Conservation (phyloP, 23 red algal species). For the Cyanidiococcus yangmingshanensis region DNA sequence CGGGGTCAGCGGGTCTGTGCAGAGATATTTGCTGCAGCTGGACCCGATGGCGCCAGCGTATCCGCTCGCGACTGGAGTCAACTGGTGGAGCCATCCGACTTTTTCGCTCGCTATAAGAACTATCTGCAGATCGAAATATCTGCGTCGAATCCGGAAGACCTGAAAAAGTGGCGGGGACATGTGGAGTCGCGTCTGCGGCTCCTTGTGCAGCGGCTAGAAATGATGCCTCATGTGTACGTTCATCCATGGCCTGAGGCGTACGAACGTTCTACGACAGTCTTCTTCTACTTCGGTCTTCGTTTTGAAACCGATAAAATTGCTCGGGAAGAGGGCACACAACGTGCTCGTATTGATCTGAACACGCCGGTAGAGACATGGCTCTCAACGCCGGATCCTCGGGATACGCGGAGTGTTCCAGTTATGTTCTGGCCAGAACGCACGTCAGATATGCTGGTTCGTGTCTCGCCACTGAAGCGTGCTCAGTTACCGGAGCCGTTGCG, state of each 20-base stretch:
- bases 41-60: not conserved
- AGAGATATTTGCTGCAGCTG: slow-evolving; percentile 26
- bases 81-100: slow-evolving; percentile 66
- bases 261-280: slow-evolving; percentile 24
- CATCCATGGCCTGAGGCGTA: slow-evolving; percentile 62
- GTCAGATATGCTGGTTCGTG: slow-evolving; percentile 20
- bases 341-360: slow-evolving; percentile 2
- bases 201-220: slow-evolving; percentile 64
- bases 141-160: slow-evolving; percentile 46
- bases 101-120: slow-evolving; percentile 57
- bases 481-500: slow-evolving; percentile 1
- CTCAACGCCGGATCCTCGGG: not conserved
- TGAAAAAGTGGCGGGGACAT: slow-evolving; percentile 78
- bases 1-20: slow-evolving; percentile 44
- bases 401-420: slow-evolving; percentile 9
- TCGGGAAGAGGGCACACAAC: slow-evolving; percentile 4
- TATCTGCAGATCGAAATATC: slow-evolving; percentile 78
- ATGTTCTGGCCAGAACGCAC: slow-evolving; percentile 27
- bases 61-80: slow-evolving; percentile 34
- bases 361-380: slow-evolving; percentile 9
- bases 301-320: slow-evolving; percentile 21
- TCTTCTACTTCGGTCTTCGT: slow-evolving; percentile 61
- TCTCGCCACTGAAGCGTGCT: not conserved
- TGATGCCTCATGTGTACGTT: slow-evolving; percentile 40
- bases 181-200: slow-evolving; percentile 81